phyloP scores from a whole-genome alignment of 441 rosid species.

The Gossypium lobatum region DNA sequence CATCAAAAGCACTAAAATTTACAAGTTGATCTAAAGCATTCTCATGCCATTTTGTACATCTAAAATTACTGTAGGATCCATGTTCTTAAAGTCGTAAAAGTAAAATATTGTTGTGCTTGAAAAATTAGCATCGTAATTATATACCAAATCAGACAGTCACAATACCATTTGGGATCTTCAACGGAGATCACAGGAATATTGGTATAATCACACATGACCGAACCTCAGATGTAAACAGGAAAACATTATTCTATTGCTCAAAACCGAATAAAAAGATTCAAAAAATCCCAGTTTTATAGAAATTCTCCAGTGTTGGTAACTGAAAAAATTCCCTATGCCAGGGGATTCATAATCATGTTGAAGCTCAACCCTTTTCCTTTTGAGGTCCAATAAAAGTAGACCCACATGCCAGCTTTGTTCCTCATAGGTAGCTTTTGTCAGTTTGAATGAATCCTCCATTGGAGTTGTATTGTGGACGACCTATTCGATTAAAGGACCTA shows the following conservation, averaged over 20 bases:
- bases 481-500: slow-evolving; percentile 11
- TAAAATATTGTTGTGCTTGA: not conserved
- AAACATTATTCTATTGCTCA: not conserved
- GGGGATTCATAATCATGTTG: slow-evolving; percentile 7
- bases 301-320: slow-evolving; percentile 18
- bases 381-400: slow-evolving; percentile 31
- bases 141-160: not conserved
- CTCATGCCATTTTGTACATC: not conserved
- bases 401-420: slow-evolving; percentile 43
- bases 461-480: slow-evolving; percentile 19
- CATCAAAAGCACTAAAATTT: not conserved
- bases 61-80: not conserved
- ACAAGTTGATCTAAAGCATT: not conserved
- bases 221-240: slow-evolving; percentile 3
- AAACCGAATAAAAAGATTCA: not conserved
- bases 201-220: slow-evolving; percentile 19
- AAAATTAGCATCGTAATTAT: not conserved
- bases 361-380: not conserved
- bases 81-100: not conserved
- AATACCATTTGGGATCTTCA: slow-evolving; percentile 30
- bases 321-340: slow-evolving; percentile 16
- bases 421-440: slow-evolving; percentile 34
- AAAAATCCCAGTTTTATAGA: not conserved
- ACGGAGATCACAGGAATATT: slow-evolving; percentile 16
- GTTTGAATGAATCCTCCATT: slow-evolving; percentile 29